Evolutionary conservation across 1,284 basidiomycete species (phyloP), one percentile per base, ranked within the genome.

Genomic region (Crepidotus sp.): DNA sequence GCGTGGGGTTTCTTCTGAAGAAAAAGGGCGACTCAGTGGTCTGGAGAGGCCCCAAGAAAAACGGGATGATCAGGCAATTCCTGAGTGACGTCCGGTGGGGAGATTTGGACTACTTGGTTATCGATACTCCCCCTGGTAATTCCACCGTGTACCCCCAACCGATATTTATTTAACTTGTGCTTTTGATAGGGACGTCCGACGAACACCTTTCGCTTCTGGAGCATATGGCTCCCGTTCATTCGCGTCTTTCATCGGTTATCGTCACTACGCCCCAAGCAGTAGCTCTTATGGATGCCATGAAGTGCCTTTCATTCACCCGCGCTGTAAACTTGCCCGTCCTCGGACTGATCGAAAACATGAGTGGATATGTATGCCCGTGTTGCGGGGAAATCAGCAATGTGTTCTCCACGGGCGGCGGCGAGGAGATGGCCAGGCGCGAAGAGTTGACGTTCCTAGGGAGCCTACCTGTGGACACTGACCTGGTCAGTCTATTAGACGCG

Each of bases 21-120:
- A 83, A 82, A 57, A 83, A 83, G 57, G 87, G 87, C 40, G 94
- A 97, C 60, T 88, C 84, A 11, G 92, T 99, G 27, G 90, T 99
- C 0, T 99, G 96, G 96, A 70, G 96, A 54, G 96, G 96, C 0
- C 96, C 96, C 26, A 98, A 98, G 76, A 99, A 98, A 76, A 97
- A 97, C 58, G 96, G 91, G 36, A 98, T 98, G 96, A 98, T 99
- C 57, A 73, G 93, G 56, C 96, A 99, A 68, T 98, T 99, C 61
- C 65, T 98, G 60, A 83, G 82, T 55, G 94, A 99, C 58, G 96
- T 98, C 9, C 68, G 92, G 49, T 99, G 96, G 96, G 95, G 93
- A 39, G 83, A 92, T 35, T 69, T 98, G 49, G 96, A 99, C 66
- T 98, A 94, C 67, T 70, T 99, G 38, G 80, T 99, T 42, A 85